These are phyloP conservation scores for Luzula sylvatica DNA, from an alignment of 176 grass and related monocot genomes.

Conservation along the genomic window DNA sequence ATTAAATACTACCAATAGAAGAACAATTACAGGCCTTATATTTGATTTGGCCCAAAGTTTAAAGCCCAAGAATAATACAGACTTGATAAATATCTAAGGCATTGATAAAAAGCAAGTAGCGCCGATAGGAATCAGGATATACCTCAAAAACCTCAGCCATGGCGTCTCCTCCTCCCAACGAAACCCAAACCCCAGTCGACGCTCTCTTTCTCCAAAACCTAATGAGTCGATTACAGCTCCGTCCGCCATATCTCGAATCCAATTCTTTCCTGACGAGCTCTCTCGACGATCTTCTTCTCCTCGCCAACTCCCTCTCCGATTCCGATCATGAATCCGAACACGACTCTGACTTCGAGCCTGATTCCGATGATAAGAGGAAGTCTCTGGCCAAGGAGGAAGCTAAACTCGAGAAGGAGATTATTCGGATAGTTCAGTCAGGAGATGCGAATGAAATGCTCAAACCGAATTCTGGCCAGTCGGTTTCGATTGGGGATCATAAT, in stretches of 20 bases:
- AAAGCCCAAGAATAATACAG: too few relatives aligned
- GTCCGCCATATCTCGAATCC: conserved; percentile 78
- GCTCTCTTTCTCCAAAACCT: conserved; percentile 72
- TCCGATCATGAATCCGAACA: conserved; percentile 20
- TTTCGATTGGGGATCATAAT: conserved; percentile 80
- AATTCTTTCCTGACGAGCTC: conserved; percentile 91
- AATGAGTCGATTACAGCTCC: conserved; percentile 87
- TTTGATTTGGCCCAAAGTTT: too few relatives aligned
- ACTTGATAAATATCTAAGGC: too few relatives aligned
- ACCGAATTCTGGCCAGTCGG: conserved; percentile 77
- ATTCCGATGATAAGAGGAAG: conserved; percentile 25
- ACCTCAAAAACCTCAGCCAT: conserved; percentile 6
- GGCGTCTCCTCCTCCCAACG: conserved; percentile 4
- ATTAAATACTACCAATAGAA: too few relatives aligned
- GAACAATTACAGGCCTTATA: too few relatives aligned
- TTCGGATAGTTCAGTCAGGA: conserved; percentile 44
- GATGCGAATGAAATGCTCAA: conserved; percentile 60
- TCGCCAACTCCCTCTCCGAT: conserved; percentile 46
- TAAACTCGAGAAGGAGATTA: conserved; percentile 84
- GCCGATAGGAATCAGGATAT: too few relatives aligned
- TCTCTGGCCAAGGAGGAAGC: conserved; percentile 58
- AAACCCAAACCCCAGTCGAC: conserved; percentile 40
- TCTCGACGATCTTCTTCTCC: conserved; percentile 80
- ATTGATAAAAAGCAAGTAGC: too few relatives aligned
- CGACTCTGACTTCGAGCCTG: conserved; percentile 11